Evolutionary conservation across 179 eudicot species (phyloP).

Genomic region (Drosera spatulata): DNA sequence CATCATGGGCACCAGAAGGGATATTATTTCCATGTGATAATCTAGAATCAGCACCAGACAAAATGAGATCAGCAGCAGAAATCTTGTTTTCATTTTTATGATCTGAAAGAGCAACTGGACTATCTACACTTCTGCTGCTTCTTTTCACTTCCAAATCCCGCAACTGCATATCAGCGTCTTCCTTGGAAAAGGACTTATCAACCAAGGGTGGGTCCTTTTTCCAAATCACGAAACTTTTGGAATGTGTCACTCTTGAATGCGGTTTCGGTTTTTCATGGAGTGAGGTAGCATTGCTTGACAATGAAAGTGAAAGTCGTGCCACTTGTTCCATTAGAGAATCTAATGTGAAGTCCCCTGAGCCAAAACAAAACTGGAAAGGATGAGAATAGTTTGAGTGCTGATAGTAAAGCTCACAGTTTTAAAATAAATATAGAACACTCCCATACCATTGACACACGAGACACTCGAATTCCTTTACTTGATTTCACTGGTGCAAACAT

Average conservation of each 20-base stretch:
- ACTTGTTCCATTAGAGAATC: slow-evolving; percentile 57
- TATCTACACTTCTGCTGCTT: slow-evolving; percentile 14
- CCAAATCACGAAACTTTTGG: slow-evolving; percentile 19
- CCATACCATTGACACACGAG: background rate
- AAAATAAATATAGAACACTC: background rate
- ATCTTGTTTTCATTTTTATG: slow-evolving; percentile 43
- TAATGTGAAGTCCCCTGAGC: slow-evolving; percentile 52
- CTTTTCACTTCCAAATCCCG: slow-evolving; percentile 17
- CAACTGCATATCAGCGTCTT: slow-evolving; percentile 27
- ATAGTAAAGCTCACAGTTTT: slow-evolving; percentile 2
- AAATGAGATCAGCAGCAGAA: slow-evolving; percentile 12
- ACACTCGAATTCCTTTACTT: too few relatives aligned
- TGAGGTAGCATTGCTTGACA: slow-evolving; percentile 28
- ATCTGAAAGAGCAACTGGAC: slow-evolving; percentile 57
- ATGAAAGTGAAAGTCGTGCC: slow-evolving; percentile 54
- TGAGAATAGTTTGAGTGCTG: slow-evolving; percentile 10
- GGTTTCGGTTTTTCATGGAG: slow-evolving; percentile 13
- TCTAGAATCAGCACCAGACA: slow-evolving; percentile 14
- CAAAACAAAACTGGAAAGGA: slow-evolving; percentile 5
- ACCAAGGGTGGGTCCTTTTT: slow-evolving; percentile 18
- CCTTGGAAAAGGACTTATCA: slow-evolving; percentile 16
- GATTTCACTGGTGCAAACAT: too few relatives aligned
- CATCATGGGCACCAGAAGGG: slow-evolving; percentile 15
- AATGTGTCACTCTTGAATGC: slow-evolving; percentile 19
- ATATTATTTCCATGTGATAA: slow-evolving; percentile 12